A percentile compares a stretch with the other conserved stretches of the same genome.
Evolutionary conservation across 108 stramenopile genomes (phyloP).

Genomic region (Cyclotella sp.): DNA sequence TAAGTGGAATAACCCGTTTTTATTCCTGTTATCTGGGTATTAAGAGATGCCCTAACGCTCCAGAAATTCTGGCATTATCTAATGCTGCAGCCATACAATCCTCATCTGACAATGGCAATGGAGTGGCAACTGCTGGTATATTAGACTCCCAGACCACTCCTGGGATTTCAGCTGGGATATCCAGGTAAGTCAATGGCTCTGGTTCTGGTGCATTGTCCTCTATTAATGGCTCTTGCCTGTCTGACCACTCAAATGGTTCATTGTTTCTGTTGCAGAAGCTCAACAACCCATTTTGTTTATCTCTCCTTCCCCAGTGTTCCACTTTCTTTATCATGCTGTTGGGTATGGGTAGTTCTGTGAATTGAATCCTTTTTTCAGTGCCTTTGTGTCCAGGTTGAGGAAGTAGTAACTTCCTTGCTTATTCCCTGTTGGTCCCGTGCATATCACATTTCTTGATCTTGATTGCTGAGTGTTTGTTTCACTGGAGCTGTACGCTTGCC

Average conservation of each 20-base stretch:
- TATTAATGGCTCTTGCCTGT: constrained; percentile 1
- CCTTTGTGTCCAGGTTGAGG: neutral
- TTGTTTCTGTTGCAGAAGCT: neutral
- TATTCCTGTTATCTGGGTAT: too few relatives aligned
- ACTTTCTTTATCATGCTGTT: constrained; percentile 35
- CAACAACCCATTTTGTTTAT: neutral
- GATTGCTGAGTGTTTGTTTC: constrained; percentile 36
- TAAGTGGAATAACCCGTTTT: too few relatives aligned
- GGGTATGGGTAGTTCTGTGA: constrained; percentile 31
- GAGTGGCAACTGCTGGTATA: neutral
- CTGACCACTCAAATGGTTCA: neutral
- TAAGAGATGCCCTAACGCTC: too few relatives aligned
- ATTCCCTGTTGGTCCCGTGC: too few relatives aligned
- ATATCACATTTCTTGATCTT: too few relatives aligned
- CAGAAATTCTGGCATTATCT: neutral
- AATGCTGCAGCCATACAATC: neutral
- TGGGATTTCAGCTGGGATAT: constrained; percentile 3
- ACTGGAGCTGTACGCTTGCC: constrained; percentile 29
- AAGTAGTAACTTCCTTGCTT: constrained; percentile 52
- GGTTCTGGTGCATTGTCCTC: neutral
- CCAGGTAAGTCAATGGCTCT: neutral
- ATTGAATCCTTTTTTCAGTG: neutral
- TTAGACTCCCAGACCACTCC: neutral
- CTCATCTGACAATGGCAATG: neutral
- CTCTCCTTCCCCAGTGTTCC: constrained; percentile 18